phyloP scores from a whole-genome alignment of 2,329 filamentous ascomycete species.

The Lomentospora prolificans region DNA sequence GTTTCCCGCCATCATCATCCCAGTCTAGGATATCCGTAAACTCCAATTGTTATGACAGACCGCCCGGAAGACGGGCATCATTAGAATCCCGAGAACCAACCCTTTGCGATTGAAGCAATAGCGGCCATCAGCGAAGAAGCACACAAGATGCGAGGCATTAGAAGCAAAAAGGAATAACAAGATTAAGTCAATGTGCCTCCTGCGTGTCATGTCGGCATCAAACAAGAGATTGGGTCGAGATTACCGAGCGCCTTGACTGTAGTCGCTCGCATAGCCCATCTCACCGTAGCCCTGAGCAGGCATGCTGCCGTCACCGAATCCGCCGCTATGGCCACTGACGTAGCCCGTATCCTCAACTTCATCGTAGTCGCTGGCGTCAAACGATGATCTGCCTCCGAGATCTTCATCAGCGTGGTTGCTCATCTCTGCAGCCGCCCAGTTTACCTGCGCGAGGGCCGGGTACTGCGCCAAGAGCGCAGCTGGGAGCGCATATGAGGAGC shows the following conservation, averaged over 20 bases:
- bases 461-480: conserved; percentile 85
- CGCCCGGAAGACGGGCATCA: neutral
- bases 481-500: conserved; percentile 61
- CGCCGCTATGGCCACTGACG: conserved; percentile 51
- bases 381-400: conserved; percentile 68
- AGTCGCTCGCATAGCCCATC: conserved; percentile 44
- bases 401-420: conserved; percentile 61
- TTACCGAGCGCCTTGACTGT: conserved; percentile 28
- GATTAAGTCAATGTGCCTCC: neutral
- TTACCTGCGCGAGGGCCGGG: conserved; percentile 80
- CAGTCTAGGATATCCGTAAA: conserved; percentile 2
- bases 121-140: neutral
- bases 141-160: neutral
- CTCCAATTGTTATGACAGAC: neutral
- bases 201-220: neutral
- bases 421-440: conserved; percentile 62
- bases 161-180: conserved; percentile 4
- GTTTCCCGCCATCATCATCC: neutral
- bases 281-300: conserved; percentile 41
- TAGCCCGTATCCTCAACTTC: conserved; percentile 64
- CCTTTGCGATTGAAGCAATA: neutral
- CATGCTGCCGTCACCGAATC: conserved; percentile 47
- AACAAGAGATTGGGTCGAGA: conserved; percentile 1
- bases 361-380: conserved; percentile 71
- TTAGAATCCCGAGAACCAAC: neutral